These are phyloP conservation scores for Malassezia pachydermatis DNA, from an alignment of 1,284 basidiomycete species.

Conservation along the genomic window DNA sequence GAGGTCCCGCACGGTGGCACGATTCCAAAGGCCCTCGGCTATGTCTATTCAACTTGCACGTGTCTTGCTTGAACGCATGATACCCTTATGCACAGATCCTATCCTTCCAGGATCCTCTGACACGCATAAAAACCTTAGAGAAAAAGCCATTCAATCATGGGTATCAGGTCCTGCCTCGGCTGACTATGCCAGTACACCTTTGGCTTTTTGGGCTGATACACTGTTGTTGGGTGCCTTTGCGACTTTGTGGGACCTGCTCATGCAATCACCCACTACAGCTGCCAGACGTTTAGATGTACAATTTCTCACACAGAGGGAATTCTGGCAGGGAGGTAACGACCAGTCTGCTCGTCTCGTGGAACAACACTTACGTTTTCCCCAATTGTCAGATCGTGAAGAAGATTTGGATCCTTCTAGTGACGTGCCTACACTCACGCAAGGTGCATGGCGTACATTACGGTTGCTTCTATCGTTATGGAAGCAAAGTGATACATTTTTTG, in stretches of 20 bases:
- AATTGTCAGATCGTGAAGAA: neutral
- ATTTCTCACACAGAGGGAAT: no score
- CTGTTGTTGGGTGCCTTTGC: neutral
- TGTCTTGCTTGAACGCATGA: neutral
- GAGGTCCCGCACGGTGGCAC: neutral
- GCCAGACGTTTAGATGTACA: no score
- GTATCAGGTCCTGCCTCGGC: neutral
- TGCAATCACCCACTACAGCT: neutral
- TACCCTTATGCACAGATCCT: no score
- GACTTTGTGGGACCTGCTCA: constrained; percentile 7
- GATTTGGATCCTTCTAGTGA: neutral
- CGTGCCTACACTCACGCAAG: constrained; percentile 1
- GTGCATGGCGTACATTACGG: constrained; percentile 12
- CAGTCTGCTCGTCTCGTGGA: no score
- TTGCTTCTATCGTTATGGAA: neutral
- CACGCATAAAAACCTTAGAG: neutral
- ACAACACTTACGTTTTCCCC: no score
- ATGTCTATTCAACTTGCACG: constrained; percentile 1
- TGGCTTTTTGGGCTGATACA: constrained; percentile 6
- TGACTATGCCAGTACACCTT: constrained; percentile 1
- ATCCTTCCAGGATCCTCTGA: neutral
- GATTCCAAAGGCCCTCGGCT: neutral
- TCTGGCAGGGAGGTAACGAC: no score
- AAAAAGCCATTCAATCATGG: neutral
- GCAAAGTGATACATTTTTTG: neutral